Evolutionary conservation across 306 rosid species (phyloP), one percentile per base, ranked within the genome.

Genomic region (Hippophae rhamnoides): DNA sequence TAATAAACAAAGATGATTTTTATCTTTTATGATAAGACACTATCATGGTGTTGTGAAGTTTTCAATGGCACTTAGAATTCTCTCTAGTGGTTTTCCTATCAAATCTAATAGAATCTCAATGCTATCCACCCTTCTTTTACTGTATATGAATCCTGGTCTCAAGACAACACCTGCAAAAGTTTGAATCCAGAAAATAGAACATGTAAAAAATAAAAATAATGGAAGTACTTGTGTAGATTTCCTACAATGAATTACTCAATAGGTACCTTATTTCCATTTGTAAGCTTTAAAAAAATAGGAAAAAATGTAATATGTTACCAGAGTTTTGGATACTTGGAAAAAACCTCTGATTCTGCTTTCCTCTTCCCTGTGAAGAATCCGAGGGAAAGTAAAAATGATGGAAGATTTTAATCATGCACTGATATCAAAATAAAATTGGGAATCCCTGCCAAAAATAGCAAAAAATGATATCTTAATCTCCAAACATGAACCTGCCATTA

Each of bases 291-390:
- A 47, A 64, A 52, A 47, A 56, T 13, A 47, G 46, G 31, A 69
- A 59, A 46, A 25, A 14, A 47, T n/a, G 67, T 67, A 68, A 54
- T 49, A 60, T 27, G 46, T 77, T 74, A 92, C 96, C 96, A 58
- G 96, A 87, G 62, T 59, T 85, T n/a, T 26, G 96, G 96, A 75
- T 78, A 92, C 74, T 92, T 92, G 66, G 98, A 85, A 55, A 92
- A 92, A 69, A 92, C 98, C 75, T 85, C 98, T 3, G 93, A 80
- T 66, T 92, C 98, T 74, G 98, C 98, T 79, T 92, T 84, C 76
- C 98, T 81, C 81, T 92, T 92, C 73, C 98, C 96, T 0, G 85
- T 79, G 78, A 92, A 92, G 81, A 87, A 92, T 54, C 86, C 87
- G 49, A 92, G 81, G 47, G 89, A 76, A 72, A 92, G 96, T 61